Percentiles rank a stretch among this genome's conserved stretches.
Evolutionary conservation across 176 grass and related monocot genomes (phyloP).

Genomic region (Oryza coarctata): DNA sequence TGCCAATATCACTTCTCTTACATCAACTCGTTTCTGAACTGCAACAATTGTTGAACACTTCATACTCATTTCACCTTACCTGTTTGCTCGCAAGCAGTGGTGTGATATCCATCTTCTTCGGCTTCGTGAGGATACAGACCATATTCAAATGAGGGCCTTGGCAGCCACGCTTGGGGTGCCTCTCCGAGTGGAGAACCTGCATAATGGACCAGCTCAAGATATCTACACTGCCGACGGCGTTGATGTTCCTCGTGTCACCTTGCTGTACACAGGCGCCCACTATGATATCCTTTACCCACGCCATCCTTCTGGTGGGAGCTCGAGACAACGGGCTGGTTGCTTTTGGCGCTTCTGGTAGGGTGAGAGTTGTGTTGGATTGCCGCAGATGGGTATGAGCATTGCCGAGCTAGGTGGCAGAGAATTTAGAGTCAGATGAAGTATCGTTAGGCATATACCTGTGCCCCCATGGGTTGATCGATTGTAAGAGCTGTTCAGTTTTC

Average conservation of each 20-base stretch:
- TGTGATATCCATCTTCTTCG: not conserved
- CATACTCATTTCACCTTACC: not conserved
- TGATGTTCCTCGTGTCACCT: not conserved
- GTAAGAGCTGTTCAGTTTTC: too few species aligned
- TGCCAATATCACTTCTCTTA: not conserved
- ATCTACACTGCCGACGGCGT: constrained; percentile 3
- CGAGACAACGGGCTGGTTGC: not conserved
- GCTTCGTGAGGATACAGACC: not conserved
- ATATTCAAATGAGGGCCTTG: constrained; percentile 37
- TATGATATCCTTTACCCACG: constrained; percentile 39
- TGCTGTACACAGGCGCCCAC: constrained; percentile 21
- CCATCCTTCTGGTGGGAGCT: not conserved
- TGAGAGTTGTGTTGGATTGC: too few species aligned
- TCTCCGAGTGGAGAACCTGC: constrained; percentile 22
- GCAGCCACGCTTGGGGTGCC: constrained; percentile 7
- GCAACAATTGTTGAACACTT: constrained; percentile 22
- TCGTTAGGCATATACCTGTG: too few species aligned
- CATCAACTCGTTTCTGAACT: constrained; percentile 17
- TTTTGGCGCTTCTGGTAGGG: too few species aligned
- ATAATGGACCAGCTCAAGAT: not conserved
- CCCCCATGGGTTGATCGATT: too few species aligned
- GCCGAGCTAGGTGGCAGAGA: too few species aligned
- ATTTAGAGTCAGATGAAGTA: too few species aligned
- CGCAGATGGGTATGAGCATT: too few species aligned
- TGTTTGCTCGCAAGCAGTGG: constrained; percentile 30